phyloP scores from a whole-genome alignment of 164 flowering plant genomes.

The Dillenia suffruticosa region DNA sequence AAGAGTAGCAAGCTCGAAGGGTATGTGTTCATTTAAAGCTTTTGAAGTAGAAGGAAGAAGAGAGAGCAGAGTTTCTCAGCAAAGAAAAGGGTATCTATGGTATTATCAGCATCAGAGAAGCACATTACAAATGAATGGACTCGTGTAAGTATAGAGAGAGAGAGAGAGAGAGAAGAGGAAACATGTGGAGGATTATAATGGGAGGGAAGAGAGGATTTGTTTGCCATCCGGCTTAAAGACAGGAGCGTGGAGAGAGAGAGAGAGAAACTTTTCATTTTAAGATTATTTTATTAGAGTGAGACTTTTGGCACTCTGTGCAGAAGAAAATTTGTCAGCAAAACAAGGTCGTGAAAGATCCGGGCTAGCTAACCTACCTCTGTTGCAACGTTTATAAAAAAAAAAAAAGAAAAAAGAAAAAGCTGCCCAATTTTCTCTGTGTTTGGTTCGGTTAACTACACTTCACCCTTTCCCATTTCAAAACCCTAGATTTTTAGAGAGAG shows the following conservation, averaged over 20 bases:
- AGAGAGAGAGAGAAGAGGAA: constrained; percentile 10
- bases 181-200: constrained; percentile 31
- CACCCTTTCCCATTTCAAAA: too few relatives aligned
- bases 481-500: too few relatives aligned
- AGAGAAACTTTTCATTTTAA: constrained; percentile 4
- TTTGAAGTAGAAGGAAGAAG: too few relatives aligned
- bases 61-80: background rate
- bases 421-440: too few relatives aligned
- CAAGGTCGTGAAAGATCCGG: constrained; percentile 68
- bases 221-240: constrained; percentile 43
- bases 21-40: too few relatives aligned
- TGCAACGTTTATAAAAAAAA: too few relatives aligned
- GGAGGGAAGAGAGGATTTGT: constrained; percentile 39
- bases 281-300: constrained; percentile 4
- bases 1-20: too few relatives aligned
- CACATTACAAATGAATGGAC: background rate
- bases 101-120: too few relatives aligned
- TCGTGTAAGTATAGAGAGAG: background rate
- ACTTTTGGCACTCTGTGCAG: constrained; percentile 27
- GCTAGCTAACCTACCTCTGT: background rate
- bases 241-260: constrained; percentile 12
- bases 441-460: too few relatives aligned
- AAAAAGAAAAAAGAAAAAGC: too few relatives aligned
- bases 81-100: background rate
- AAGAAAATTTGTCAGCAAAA: constrained; percentile 55